A percentile compares a stretch with the other conserved stretches of the same genome.
Evolutionary conservation across 1,284 basidiomycete genomes (phyloP).

Genomic region (Heterobasidion occidentale): DNA sequence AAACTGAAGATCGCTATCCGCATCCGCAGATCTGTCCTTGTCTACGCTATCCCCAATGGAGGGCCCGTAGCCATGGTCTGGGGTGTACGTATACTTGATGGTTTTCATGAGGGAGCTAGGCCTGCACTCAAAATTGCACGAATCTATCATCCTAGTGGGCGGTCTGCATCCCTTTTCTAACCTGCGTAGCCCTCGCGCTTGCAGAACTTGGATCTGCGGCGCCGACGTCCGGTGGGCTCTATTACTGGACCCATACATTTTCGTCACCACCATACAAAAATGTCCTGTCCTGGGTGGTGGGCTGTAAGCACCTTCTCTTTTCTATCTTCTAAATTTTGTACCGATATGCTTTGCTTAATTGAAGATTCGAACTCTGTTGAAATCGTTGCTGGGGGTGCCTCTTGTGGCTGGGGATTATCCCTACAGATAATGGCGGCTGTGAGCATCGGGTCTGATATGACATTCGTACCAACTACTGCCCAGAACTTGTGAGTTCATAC

Average conservation of each 20-base stretch:
- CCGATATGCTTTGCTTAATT: neutral
- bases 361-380: slow-evolving; percentile 73
- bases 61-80: slow-evolving; percentile 79
- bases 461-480: slow-evolving; percentile 43
- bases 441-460: slow-evolving; percentile 45
- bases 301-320: slow-evolving; percentile 39
- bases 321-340: neutral
- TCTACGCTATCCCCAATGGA: slow-evolving; percentile 72
- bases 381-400: slow-evolving; percentile 59
- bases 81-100: slow-evolving; percentile 43
- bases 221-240: slow-evolving; percentile 70
- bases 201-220: slow-evolving; percentile 68
- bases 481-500: slow-evolving; percentile 42
- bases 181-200: slow-evolving; percentile 59
- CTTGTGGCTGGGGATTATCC: slow-evolving; percentile 73
- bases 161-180: slow-evolving; percentile 46
- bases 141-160: slow-evolving; percentile 37
- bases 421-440: slow-evolving; percentile 65
- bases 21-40: slow-evolving; percentile 46
- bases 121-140: neutral
- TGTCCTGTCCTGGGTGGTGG: slow-evolving; percentile 70
- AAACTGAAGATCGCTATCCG: neutral
- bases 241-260: slow-evolving; percentile 72
- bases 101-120: neutral
- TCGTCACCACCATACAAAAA: slow-evolving; percentile 59